Evolutionary conservation across 164 flowering plant genomes (phyloP), one percentile per base, ranked within the genome.

Genomic region (Euptelea pleiosperma): DNA sequence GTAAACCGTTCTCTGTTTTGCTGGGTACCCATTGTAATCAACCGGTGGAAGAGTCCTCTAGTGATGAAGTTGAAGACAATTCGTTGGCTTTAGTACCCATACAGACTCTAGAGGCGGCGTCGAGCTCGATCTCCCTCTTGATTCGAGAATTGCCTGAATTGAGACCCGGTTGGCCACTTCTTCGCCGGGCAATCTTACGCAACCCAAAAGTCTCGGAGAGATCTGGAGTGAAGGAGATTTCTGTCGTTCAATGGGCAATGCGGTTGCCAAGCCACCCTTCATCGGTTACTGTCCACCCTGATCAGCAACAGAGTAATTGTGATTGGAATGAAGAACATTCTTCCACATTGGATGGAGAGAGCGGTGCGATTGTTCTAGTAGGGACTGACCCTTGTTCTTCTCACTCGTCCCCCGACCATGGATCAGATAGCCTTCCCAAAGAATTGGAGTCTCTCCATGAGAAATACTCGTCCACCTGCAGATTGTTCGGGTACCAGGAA

Each of bases 101-200:
- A 10, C 68, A 75, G 52, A 69, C 53, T 24, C 22, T 8, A n/a
- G 82, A 81, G 46, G 73, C 53, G 33, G 55, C 69, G 1, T 64
- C 85, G 5, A 67, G 73, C 49, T 70, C 77, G 3, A 37, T 65
- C 21, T 69, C 88, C n/a, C 11, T 73, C 33, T 51, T 73, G 60
- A 58, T 72, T 24, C 54, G 36, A 40, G 78, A 83, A 34, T 25
- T 73, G 57, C 82, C 89, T 9, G 87, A 86, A 65, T 18, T 55
- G 58, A 85, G 64, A 64, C 91, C 94, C 4, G 97, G 97, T 42
- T 90, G 97, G 99, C 89, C 96, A 1, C 78, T 93, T 28, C 87
- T 90, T 36, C 78, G 82, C 14, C 76, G 79, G 25, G 62, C 77
- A 8, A 43, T 76, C 34, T 60, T 67, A 14, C 47, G 73, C 1